A percentile compares a stretch with the other conserved stretches of the same genome.
Evolutionary conservation across 495 filamentous ascomycete genomes (phyloP).

Genomic region (Trichoderma parareesei): DNA sequence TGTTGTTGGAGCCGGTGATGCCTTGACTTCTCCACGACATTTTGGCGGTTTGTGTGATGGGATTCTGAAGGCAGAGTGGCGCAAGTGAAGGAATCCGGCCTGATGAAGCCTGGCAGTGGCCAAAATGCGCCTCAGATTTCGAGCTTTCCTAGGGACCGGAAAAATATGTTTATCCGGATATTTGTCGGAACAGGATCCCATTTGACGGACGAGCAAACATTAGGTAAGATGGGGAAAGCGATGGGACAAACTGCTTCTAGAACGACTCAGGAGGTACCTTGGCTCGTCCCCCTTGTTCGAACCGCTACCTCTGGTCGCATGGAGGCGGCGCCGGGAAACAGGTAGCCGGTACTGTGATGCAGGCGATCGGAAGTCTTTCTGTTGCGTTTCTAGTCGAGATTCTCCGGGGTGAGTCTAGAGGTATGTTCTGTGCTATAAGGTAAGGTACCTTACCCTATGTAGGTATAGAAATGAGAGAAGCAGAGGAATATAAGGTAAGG

Average conservation of each 20-base stretch:
- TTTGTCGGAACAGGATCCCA: too few species aligned
- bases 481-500: too few species aligned
- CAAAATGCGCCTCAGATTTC: constrained; percentile 6
- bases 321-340: neutral
- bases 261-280: neutral
- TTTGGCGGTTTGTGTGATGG: neutral
- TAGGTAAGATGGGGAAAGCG: too few species aligned
- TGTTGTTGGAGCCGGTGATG: constrained; percentile 97
- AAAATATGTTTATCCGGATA: neutral
- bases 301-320: neutral
- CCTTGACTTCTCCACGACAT: constrained; percentile 95
- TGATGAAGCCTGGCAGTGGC: neutral
- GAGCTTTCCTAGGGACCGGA: neutral
- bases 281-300: neutral
- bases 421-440: too few species aligned
- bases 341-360: neutral
- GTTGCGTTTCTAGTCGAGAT: neutral
- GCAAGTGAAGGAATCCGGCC: neutral
- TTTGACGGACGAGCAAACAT: too few species aligned
- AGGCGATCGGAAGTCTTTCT: neutral
- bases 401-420: too few species aligned
- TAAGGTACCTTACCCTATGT: too few species aligned
- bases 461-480: too few species aligned
- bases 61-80: neutral
- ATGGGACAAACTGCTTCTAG: neutral